Evolutionary conservation across 2,329 filamentous ascomycete species (phyloP).

Genomic region (Lecanosticta acicola): DNA sequence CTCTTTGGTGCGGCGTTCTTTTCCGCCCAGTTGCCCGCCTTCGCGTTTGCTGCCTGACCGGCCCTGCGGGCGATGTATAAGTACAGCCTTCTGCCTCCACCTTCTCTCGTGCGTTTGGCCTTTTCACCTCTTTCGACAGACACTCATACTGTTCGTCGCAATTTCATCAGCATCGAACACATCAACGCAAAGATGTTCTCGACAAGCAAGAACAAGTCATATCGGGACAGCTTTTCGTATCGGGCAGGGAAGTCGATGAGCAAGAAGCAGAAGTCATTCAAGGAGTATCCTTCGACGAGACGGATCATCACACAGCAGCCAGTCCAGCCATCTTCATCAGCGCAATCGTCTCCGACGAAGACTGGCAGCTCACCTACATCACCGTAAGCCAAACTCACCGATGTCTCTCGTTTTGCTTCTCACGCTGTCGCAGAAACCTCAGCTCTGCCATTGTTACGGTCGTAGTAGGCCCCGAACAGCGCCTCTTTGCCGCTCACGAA

Average conservation of each 20-base stretch:
- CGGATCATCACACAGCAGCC: constrained; percentile 24
- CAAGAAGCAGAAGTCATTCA: constrained; percentile 33
- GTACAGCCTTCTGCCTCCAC: constrained; percentile 18
- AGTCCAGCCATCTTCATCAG: constrained; percentile 15
- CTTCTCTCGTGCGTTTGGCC: constrained; percentile 11
- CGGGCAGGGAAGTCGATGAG: constrained; percentile 29
- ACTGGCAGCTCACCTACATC: constrained; percentile 29
- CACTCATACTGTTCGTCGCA: not conserved
- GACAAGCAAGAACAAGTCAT: constrained; percentile 27
- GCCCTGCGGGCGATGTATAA: constrained; percentile 17
- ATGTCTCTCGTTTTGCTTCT: constrained; percentile 2
- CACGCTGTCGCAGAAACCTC: constrained; percentile 14
- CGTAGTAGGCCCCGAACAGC: constrained; percentile 61
- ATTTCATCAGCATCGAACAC: not conserved
- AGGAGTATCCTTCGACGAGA: constrained; percentile 26
- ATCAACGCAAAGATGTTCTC: constrained; percentile 26
- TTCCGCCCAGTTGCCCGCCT: constrained; percentile 5
- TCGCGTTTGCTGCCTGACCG: constrained; percentile 18
- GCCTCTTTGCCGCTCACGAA: constrained; percentile 88
- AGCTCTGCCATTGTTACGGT: constrained; percentile 74
- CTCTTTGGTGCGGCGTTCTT: constrained; percentile 8
- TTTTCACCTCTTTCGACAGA: constrained; percentile 3
- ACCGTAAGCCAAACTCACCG: constrained; percentile 22
- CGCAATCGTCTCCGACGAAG: constrained; percentile 26
- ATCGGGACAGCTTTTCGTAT: constrained; percentile 32